Conservation (phyloP, 805 yeast genomes). For the Torulaspora maleeae region DNA sequence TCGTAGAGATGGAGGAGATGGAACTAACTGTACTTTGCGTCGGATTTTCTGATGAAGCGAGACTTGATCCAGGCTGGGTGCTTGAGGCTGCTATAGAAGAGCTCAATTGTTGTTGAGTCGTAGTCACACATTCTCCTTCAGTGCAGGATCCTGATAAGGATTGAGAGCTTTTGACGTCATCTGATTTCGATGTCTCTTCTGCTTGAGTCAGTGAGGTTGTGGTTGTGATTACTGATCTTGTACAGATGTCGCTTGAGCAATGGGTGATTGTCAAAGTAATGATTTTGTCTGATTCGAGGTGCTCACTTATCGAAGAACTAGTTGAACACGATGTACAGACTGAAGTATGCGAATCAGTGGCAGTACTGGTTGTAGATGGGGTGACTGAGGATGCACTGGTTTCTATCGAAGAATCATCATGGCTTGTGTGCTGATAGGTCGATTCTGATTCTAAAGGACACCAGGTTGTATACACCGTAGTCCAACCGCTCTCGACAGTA, state of each 20-base stretch:
- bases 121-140: neutral
- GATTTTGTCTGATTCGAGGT: neutral
- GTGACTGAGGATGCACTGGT: neutral
- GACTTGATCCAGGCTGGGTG: neutral
- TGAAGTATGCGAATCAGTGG: neutral
- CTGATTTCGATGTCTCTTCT: neutral
- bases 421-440: neutral
- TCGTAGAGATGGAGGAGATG: no score
- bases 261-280: constrained; percentile 4
- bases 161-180: neutral
- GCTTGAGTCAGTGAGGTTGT: neutral
- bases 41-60: neutral
- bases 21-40: neutral
- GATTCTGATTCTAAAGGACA: constrained; percentile 30
- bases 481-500: constrained; percentile 10
- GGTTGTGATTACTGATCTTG: neutral
- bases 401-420: neutral
- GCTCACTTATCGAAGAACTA: neutral
- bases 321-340: neutral
- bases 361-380: neutral
- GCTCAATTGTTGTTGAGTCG: neutral
- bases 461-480: constrained; percentile 35
- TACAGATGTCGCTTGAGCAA: constrained; percentile 1
- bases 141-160: neutral
- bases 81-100: neutral